These are phyloP conservation scores for Wakefieldia striispora DNA, from an alignment of 768 basidiomycete genomes.

Conservation along the genomic window DNA sequence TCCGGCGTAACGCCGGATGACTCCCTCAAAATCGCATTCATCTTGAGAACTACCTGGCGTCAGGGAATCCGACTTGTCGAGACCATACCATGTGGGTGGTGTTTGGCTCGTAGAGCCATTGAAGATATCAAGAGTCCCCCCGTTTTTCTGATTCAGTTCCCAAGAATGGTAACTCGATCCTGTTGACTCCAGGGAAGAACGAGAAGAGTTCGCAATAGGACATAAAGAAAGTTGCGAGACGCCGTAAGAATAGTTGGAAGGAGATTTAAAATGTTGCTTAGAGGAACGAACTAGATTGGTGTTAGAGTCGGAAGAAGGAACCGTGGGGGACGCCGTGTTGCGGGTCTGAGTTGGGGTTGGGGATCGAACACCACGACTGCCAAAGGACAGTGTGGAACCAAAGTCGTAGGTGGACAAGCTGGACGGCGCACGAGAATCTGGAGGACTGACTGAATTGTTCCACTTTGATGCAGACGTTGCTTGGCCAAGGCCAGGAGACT, in stretches of 20 bases:
- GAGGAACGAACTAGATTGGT: slow-evolving; percentile 51
- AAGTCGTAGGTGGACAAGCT: slow-evolving; percentile 50
- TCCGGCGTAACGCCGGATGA: slow-evolving; percentile 63
- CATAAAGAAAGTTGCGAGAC: slow-evolving; percentile 64
- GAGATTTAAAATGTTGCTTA: slow-evolving; percentile 45
- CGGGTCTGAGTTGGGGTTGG: slow-evolving; percentile 69
- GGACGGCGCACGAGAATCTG: slow-evolving; percentile 43
- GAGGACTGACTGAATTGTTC: slow-evolving; percentile 32
- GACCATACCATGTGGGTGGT: slow-evolving; percentile 64
- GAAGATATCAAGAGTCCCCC: slow-evolving; percentile 54
- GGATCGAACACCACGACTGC: slow-evolving; percentile 49
- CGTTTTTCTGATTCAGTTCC: slow-evolving; percentile 58
- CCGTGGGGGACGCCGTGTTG: slow-evolving; percentile 48
- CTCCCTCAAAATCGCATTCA: slow-evolving; percentile 61
- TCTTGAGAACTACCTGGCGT: slow-evolving; percentile 52
- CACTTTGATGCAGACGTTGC: slow-evolving; percentile 16
- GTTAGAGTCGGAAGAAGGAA: slow-evolving; percentile 34
- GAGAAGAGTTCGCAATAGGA: slow-evolving; percentile 70
- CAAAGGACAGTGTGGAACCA: slow-evolving; percentile 42
- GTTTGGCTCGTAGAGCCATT: slow-evolving; percentile 44
- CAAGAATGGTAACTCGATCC: slow-evolving; percentile 87
- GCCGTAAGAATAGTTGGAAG: slow-evolving; percentile 51
- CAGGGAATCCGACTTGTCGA: slow-evolving; percentile 49
- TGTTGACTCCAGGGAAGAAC: slow-evolving; percentile 74
- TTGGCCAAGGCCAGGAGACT: slow-evolving; percentile 52